These are phyloP conservation scores for Lentithecium fluviatile DNA, from an alignment of 495 filamentous ascomycete genomes.

Conservation along the genomic window DNA sequence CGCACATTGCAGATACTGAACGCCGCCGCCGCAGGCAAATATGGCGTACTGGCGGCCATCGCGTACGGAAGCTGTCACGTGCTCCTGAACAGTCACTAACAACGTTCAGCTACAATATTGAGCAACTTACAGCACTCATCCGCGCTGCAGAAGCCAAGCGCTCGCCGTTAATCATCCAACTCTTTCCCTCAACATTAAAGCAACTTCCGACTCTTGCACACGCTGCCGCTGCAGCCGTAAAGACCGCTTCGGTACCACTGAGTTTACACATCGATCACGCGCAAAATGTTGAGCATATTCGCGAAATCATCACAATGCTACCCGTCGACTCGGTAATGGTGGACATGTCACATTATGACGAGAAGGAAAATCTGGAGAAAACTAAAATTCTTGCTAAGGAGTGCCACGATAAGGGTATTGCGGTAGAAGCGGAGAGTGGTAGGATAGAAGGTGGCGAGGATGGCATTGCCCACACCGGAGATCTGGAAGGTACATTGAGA, in stretches of 20 bases:
- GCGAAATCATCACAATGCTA: constrained; percentile 24
- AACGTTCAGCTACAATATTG: constrained; percentile 25
- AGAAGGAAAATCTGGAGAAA: constrained; percentile 37
- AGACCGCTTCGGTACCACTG: constrained; percentile 31
- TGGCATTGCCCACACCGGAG: constrained; percentile 35
- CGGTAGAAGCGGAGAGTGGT: constrained; percentile 38
- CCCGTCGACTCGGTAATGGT: constrained; percentile 39
- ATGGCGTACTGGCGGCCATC: constrained; percentile 23
- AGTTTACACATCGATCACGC: constrained; percentile 35
- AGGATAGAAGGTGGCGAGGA: constrained; percentile 40
- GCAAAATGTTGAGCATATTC: constrained; percentile 31
- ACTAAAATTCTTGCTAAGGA: constrained; percentile 31
- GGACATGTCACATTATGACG: constrained; percentile 39
- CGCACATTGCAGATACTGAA: constrained; percentile 22
- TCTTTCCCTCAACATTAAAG: constrained; percentile 26
- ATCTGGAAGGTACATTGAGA: constrained; percentile 31
- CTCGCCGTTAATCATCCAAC: constrained; percentile 24
- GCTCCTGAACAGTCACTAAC: background rate
- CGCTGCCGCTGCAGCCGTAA: constrained; percentile 31
- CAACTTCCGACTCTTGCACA: constrained; percentile 26
- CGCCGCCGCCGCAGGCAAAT: constrained; percentile 11
- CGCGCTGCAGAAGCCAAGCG: constrained; percentile 24
- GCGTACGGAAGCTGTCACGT: constrained; percentile 9
- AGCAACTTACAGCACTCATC: constrained; percentile 26
- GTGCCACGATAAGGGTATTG: constrained; percentile 37